Percentiles rank a stretch among this genome's conserved stretches.
Evolutionary conservation across 192 early-diverging fungal species (phyloP).

Genomic region (Phlyctochytrium planicorne): DNA sequence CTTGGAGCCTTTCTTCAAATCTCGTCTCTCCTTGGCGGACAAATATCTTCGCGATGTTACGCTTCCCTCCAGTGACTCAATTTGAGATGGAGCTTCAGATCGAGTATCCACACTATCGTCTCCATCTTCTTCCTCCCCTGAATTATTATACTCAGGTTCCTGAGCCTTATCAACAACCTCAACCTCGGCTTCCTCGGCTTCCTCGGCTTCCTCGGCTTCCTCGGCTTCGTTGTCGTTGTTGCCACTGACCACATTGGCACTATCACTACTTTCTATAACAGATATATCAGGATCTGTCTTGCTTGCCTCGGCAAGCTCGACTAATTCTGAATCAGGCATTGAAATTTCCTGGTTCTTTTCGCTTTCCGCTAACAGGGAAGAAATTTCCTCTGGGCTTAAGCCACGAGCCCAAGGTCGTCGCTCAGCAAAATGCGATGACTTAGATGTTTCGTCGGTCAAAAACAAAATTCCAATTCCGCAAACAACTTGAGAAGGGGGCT

Average conservation of each 20-base stretch:
- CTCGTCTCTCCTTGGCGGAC: conserved; percentile 82
- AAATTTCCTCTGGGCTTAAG: no score
- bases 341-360: no score
- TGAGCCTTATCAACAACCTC: conserved; percentile 23
- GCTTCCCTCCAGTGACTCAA: neutral
- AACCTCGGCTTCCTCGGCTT: conserved; percentile 14
- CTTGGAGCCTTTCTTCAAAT: conserved; percentile 51
- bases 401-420: conserved; percentile 50
- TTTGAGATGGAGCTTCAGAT: neutral
- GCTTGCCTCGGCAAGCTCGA: conserved; percentile 48
- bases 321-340: no score
- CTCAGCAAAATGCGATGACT: conserved; percentile 71
- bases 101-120: neutral
- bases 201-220: conserved; percentile 11
- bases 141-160: conserved; percentile 17
- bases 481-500: conserved; percentile 90
- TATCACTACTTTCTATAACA: no score
- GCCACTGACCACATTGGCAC: neutral
- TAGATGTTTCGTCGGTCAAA: conserved; percentile 74
- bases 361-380: no score
- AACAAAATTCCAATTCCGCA: conserved; percentile 98
- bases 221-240: neutral
- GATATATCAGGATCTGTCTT: conserved; percentile 27
- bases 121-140: neutral
- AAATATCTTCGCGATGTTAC: conserved; percentile 34